A percentile compares a stretch with the other conserved stretches of the same genome.
Evolutionary conservation across 176 grass and related monocot species (phyloP).

Genomic region (Ananas comosus): DNA sequence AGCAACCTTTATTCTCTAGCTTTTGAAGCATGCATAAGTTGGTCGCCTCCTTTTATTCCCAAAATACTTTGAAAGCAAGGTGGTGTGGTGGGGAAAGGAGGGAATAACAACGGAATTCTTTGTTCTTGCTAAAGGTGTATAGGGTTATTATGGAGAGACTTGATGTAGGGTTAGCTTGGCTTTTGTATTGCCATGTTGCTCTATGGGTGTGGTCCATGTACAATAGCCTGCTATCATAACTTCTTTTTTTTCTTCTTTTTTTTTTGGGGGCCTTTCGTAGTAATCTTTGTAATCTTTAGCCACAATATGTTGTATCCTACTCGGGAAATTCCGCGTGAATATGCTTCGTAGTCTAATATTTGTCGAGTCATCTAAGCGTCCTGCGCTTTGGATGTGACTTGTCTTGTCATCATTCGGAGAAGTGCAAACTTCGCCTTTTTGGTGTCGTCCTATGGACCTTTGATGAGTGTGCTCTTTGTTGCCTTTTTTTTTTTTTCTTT

Average conservation of each 20-base stretch:
- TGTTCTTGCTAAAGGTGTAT: constrained; percentile 39
- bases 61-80: too few relatives aligned
- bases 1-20: constrained; percentile 8
- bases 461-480: background rate
- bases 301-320: constrained; percentile 41
- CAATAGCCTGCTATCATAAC: constrained; percentile 51
- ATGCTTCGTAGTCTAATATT: constrained; percentile 26
- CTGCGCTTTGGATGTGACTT: background rate
- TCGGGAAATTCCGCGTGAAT: too few relatives aligned
- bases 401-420: constrained; percentile 12
- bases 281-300: constrained; percentile 76
- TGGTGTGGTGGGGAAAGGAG: background rate
- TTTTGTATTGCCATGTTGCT: constrained; percentile 38
- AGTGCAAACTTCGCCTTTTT: background rate
- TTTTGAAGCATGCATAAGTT: background rate
- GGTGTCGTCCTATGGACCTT: background rate
- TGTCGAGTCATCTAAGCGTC: background rate
- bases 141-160: constrained; percentile 17
- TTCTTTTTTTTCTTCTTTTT: constrained; percentile 30
- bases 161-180: too few relatives aligned
- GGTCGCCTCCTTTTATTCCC: too few relatives aligned
- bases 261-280: background rate
- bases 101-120: background rate
- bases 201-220: constrained; percentile 41
- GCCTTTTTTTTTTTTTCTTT: background rate